Base-by-base conservation (phyloP, 768 basidiomycete species). In the Tricholoma sp. region DNA sequence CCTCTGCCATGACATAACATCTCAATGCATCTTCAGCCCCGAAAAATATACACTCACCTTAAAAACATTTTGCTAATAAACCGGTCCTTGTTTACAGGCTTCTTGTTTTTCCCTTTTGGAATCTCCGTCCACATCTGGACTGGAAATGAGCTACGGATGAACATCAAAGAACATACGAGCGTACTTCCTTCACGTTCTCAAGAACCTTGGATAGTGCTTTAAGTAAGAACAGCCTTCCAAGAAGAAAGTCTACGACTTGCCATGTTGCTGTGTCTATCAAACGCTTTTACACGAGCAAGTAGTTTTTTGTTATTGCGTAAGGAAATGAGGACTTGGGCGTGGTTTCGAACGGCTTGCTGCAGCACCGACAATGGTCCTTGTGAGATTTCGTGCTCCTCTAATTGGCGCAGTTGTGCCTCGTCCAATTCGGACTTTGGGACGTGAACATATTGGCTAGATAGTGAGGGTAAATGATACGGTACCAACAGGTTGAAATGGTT, bases 51-150 rank as follows among this genome's bases (percentile, higher is more conserved):
- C 2, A 71, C 84, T 52, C 66, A 89, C 91, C 93, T 83, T 60
- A 98, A 75, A 74, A 96, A 98, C 94, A 99, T 96, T 77, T 98
- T 99, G 72, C 94, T 96, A 71, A 99, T 96, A 78, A 98, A 99
- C 50, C 97, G 83, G 74, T 98, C 97, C 75, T 98, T 98, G 79
- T 98, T 98, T 56, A 98, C 87, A 6, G 97, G 92, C 69, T 98
- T 98, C 79, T 97, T 98, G 69, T 94, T 94, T 77, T 98, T 98
- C 39, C 94, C 94, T 74, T 98, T 98, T 18, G 97, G 97, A 49
- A 87, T 72, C 72, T 99, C 97, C 19, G 95, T 98, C 97, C 97
- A 98, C 96, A 98, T 98, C 94, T 99, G 49, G 12, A 49, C 34
- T 31, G 16, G 11, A 21, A 35, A 45, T 66, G 19, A 67, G 55